phyloP scores from a whole-genome alignment of 768 basidiomycete genomes.

The Pilatotrama ljubarskyi region DNA sequence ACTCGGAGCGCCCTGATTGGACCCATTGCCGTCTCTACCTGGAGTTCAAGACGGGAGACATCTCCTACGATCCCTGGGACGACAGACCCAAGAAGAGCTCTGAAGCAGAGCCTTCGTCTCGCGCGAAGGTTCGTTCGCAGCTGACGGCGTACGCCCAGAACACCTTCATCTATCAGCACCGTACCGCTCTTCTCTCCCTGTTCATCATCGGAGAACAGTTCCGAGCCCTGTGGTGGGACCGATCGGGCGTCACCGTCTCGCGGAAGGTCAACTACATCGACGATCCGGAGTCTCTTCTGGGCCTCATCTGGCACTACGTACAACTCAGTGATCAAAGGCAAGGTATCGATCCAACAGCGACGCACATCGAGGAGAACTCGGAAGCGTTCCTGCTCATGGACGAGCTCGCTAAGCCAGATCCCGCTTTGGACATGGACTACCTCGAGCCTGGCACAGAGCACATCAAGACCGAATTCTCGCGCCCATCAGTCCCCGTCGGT shows the following conservation, averaged over 20 bases:
- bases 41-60: background rate
- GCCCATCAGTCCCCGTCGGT: too few relatives aligned
- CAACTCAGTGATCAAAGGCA: background rate
- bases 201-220: background rate
- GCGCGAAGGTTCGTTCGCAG: too few relatives aligned
- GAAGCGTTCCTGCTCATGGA: background rate
- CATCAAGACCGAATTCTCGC: too few relatives aligned
- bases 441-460: too few relatives aligned
- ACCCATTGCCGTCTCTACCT: background rate
- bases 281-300: background rate
- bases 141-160: background rate
- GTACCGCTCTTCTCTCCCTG: background rate
- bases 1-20: background rate
- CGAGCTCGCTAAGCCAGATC: too few relatives aligned
- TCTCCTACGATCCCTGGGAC: background rate
- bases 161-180: slow-evolving; percentile 1
- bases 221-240: slow-evolving; percentile 2
- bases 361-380: background rate
- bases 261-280: background rate
- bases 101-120: too few relatives aligned
- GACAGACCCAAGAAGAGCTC: background rate
- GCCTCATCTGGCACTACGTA: background rate
- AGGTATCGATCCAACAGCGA: background rate
- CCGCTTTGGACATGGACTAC: too few relatives aligned
- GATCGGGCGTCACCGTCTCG: slow-evolving; percentile 2